phyloP scores from a whole-genome alignment of 768 basidiomycete species.

The Rickenella mellea region DNA sequence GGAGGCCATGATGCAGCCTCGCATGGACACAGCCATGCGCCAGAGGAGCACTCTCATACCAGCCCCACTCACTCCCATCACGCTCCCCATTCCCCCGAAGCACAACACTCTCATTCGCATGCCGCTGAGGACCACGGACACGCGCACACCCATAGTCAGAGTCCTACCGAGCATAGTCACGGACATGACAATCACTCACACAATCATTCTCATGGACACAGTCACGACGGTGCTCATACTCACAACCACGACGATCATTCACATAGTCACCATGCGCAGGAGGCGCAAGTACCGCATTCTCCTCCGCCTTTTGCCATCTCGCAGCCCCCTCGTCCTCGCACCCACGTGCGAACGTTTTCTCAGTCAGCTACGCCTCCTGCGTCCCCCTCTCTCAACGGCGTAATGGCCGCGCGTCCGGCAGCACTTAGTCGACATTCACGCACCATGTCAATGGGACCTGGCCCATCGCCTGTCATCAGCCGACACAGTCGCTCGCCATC shows the following conservation, averaged over 20 bases:
- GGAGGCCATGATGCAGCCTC: no score
- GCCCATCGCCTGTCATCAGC: no score
- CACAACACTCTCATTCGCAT: constrained; percentile 16
- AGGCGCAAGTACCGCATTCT: constrained; percentile 5
- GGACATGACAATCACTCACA: constrained; percentile 16
- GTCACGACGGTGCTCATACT: constrained; percentile 11
- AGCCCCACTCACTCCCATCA: constrained; percentile 16
- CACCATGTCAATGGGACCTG: no score
- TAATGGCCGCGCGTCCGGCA: no score
- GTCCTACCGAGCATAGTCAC: constrained; percentile 11
- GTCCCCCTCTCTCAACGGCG: neutral
- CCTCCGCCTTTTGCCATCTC: constrained; percentile 7
- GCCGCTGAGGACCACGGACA: constrained; percentile 15
- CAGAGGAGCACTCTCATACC: constrained; percentile 9
- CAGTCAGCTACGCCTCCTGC: constrained; percentile 4
- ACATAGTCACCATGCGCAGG: constrained; percentile 12
- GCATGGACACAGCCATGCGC: constrained; percentile 19
- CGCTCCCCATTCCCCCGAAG: constrained; percentile 7
- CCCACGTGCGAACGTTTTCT: constrained; percentile 11
- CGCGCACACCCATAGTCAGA: constrained; percentile 9
- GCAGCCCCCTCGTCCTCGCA: constrained; percentile 12
- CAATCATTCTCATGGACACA: constrained; percentile 10
- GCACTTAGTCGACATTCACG: no score
- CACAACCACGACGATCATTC: constrained; percentile 6
- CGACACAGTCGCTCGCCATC: no score